phyloP scores from a whole-genome alignment of 257 asterid species.

The Solanum neorickii region DNA sequence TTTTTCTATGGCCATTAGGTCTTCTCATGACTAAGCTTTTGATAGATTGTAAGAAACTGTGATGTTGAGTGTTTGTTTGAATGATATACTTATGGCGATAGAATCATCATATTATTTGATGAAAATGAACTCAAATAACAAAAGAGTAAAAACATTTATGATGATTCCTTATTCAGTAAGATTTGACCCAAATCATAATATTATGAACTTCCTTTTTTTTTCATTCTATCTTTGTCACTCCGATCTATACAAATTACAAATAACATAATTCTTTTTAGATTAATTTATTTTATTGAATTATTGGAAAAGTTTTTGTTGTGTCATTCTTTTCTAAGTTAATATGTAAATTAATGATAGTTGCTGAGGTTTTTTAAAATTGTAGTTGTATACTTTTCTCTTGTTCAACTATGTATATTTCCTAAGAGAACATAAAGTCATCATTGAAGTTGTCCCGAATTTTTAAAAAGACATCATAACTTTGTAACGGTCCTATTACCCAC shows the following conservation, averaged over 20 bases:
- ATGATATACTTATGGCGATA: background rate
- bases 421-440: too few species aligned
- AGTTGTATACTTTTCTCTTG: too few species aligned
- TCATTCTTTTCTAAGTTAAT: too few species aligned
- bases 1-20: background rate
- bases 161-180: background rate
- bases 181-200: background rate
- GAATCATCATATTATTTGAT: background rate
- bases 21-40: background rate
- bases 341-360: too few species aligned
- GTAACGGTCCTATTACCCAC: too few species aligned
- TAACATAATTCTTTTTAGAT: too few species aligned
- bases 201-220: background rate
- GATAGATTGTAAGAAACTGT: background rate
- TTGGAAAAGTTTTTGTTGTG: background rate
- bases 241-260: too few species aligned
- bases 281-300: background rate
- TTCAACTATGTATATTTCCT: too few species aligned
- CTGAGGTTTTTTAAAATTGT: background rate
- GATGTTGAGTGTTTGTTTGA: background rate
- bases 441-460: too few species aligned
- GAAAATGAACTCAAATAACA: background rate
- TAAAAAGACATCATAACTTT: too few species aligned
- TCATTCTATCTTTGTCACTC: too few species aligned
- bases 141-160: background rate